These are phyloP conservation scores for Ogataea neopini DNA, from an alignment of 805 yeast genomes.

Conservation along the genomic window DNA sequence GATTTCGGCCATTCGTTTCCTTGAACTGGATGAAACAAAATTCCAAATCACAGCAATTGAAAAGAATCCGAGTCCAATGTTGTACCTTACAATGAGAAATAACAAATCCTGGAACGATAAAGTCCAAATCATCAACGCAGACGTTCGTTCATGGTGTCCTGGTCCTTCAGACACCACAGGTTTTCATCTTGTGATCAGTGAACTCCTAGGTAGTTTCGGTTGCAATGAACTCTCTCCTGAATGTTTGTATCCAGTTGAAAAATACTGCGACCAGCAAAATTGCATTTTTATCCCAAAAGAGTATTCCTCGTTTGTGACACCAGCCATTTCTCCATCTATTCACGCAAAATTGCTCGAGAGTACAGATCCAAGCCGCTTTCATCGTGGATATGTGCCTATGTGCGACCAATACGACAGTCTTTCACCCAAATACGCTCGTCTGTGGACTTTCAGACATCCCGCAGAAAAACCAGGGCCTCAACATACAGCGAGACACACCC, in stretches of 20 bases:
- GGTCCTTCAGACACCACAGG: slow-evolving; percentile 27
- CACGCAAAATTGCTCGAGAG: slow-evolving; percentile 36
- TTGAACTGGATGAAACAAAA: slow-evolving; percentile 28
- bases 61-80: slow-evolving; percentile 63
- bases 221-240: slow-evolving; percentile 92
- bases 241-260: slow-evolving; percentile 52
- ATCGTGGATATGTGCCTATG: slow-evolving; percentile 33
- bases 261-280: slow-evolving; percentile 40
- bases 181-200: slow-evolving; percentile 70
- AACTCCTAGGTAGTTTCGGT: slow-evolving; percentile 87
- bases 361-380: slow-evolving; percentile 18
- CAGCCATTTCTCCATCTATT: slow-evolving; percentile 61
- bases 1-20: slow-evolving; percentile 40
- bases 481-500: slow-evolving; percentile 27
- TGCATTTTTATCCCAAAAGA: slow-evolving; percentile 65
- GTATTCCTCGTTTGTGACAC: slow-evolving; percentile 63
- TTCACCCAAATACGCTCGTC: slow-evolving; percentile 46
- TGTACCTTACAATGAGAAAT: slow-evolving; percentile 51
- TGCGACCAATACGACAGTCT: slow-evolving; percentile 41
- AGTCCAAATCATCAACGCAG: slow-evolving; percentile 55
- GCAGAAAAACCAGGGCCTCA: slow-evolving; percentile 16
- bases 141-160: slow-evolving; percentile 55
- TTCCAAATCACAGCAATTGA: slow-evolving; percentile 63
- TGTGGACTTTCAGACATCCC: slow-evolving; percentile 65
- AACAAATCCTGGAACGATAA: slow-evolving; percentile 49